A percentile compares a stretch with the other conserved stretches of the same genome.
Evolutionary conservation across 306 rosid species (phyloP).

Genomic region (Corylus heterophylla): DNA sequence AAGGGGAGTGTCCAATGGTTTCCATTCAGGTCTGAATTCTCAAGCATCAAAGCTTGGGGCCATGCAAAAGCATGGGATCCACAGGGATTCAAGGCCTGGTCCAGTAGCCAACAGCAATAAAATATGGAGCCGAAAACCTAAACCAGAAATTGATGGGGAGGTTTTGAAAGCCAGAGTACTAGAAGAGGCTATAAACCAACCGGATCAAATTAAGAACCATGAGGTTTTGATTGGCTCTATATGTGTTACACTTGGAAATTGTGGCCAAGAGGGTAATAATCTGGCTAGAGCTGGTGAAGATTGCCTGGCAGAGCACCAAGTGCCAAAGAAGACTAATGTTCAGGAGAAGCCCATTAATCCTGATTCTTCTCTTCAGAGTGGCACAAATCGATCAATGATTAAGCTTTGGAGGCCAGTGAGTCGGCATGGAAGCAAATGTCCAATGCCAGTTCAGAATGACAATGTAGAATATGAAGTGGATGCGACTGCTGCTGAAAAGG

Average conservation of each 20-base stretch:
- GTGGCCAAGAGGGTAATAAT: slow-evolving; percentile 40
- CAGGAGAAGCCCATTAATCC: slow-evolving; percentile 47
- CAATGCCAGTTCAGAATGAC: slow-evolving; percentile 41
- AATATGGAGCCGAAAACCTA: slow-evolving; percentile 67
- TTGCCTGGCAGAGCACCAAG: slow-evolving; percentile 35
- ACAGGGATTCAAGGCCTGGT: slow-evolving; percentile 39
- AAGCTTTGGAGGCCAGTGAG: slow-evolving; percentile 67
- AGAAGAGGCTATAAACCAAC: slow-evolving; percentile 33
- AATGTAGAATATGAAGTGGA: slow-evolving; percentile 40
- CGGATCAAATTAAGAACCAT: slow-evolving; percentile 43
- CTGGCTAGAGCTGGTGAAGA: slow-evolving; percentile 38
- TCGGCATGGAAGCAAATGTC: slow-evolving; percentile 38
- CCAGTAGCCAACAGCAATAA: slow-evolving; percentile 34
- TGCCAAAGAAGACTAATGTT: slow-evolving; percentile 38
- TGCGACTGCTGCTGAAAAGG: slow-evolving; percentile 30
- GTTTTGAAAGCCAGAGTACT: slow-evolving; percentile 38
- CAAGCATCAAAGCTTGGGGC: slow-evolving; percentile 46
- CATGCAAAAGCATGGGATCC: slow-evolving; percentile 46
- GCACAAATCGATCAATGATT: slow-evolving; percentile 39
- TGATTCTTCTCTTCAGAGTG: slow-evolving; percentile 35
- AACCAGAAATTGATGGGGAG: slow-evolving; percentile 47
- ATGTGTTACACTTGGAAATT: slow-evolving; percentile 54
- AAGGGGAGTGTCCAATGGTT: slow-evolving; percentile 30
- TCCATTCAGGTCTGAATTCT: slow-evolving; percentile 45
- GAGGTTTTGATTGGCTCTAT: slow-evolving; percentile 87